Base-by-base conservation (phyloP, 2,329 filamentous ascomycete genomes). In the Blastomyces gilchristii region DNA sequence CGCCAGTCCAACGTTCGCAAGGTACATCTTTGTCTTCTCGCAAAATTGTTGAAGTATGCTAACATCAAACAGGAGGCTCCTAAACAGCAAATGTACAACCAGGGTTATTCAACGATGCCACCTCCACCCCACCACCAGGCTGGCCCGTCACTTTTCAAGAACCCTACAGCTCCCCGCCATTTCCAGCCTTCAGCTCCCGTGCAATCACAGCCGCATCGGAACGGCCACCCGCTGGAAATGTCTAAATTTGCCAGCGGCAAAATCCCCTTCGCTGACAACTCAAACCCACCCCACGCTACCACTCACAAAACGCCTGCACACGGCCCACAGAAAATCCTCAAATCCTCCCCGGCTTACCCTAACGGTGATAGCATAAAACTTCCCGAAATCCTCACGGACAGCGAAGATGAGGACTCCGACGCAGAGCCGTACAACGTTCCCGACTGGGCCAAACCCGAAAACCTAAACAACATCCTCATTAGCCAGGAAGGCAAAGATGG, bases 351-450 rank as follows among this genome's bases (percentile, higher is more conserved):
- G 0, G 85, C 90, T 61, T 96, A 95, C 77, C 89, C 88, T 65
- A 93, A 91, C 69, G 91, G 92, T 65, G 94, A 99, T 64, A 85
- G 84, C 60, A 97, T 99, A 70, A 88, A 94, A 68, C 84, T 99
- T 2, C 93, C 94, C 0, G 94, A 99, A 69, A 97, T 99, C 69
- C 86, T 91, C 67, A 97, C 94, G 1, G 95, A 99, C 72, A 91
- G 91, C 39, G 92, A 96, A 70, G 90, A 96, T 64, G 89, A 93
- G 58, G 89, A 93, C 65, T 84, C 82, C 6, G 84, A 88, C 50
- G 75, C 78, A 2, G 80, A 83, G 53, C 80, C 80, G 58, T 86
- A 90, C 70, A 79, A 77, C 62, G 84, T 90, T 18, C 89, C 91
- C 2, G 84, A 85, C 8, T 99, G 94, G 94, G 91, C 91, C 4